These are phyloP conservation scores for Stereocaulon alpinum DNA, from an alignment of 495 filamentous ascomycete genomes.

Conservation along the genomic window DNA sequence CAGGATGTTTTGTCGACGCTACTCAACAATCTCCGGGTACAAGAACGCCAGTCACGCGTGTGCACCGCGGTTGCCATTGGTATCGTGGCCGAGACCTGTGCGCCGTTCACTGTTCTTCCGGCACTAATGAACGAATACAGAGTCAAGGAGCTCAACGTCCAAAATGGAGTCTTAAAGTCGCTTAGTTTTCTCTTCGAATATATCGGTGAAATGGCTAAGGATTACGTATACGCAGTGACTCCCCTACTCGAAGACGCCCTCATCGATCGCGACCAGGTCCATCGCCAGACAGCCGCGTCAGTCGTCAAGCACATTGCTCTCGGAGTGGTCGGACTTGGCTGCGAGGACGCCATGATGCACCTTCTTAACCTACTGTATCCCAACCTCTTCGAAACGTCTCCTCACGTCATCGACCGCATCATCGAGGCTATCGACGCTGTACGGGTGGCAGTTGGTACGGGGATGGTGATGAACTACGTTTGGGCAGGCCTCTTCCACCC, in stretches of 20 bases:
- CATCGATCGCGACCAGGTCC: conserved; percentile 96
- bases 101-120: conserved; percentile 96
- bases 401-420: conserved; percentile 96
- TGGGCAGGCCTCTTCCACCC: conserved; percentile 97
- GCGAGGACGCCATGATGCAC: conserved; percentile 97
- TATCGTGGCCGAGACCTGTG: conserved; percentile 99
- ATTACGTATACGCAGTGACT: conserved; percentile 97
- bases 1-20: conserved; percentile 94
- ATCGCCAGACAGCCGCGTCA: conserved; percentile 89
- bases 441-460: conserved; percentile 83
- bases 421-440: conserved; percentile 97
- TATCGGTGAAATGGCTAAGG: conserved; percentile 99
- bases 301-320: conserved; percentile 97
- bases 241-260: conserved; percentile 96
- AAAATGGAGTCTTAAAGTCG: conserved; percentile 96
- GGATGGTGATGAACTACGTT: conserved; percentile 89
- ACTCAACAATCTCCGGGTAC: conserved; percentile 91
- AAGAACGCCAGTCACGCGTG: conserved; percentile 95
- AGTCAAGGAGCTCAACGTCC: conserved; percentile 95
- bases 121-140: conserved; percentile 99
- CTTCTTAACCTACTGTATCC: conserved; percentile 92
- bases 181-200: conserved; percentile 98
- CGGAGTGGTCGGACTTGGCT: conserved; percentile 92
- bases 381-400: conserved; percentile 95
- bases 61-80: conserved; percentile 98